These are phyloP conservation scores for Chrysanthemum makinoi DNA, from an alignment of 129 eudicot species.

Conservation along the genomic window DNA sequence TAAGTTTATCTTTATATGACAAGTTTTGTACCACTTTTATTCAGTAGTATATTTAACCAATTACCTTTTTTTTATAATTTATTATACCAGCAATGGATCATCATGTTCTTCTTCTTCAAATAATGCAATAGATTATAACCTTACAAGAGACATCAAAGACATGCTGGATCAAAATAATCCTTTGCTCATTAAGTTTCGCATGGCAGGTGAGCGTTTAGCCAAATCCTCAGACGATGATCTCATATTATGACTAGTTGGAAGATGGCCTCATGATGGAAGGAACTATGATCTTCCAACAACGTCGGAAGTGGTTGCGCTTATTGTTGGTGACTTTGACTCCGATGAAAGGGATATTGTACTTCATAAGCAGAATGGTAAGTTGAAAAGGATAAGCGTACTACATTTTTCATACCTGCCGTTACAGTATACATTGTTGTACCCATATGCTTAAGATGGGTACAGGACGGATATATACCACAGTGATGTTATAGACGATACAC, in stretches of 20 bases:
- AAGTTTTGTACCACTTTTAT: not conserved
- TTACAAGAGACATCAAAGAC: not conserved
- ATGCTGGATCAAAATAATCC: not conserved
- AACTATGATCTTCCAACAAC: not conserved
- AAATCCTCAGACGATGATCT: not conserved
- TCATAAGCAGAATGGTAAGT: not conserved
- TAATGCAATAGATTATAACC: not conserved
- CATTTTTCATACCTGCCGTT: not conserved
- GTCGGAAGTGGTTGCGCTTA: not conserved
- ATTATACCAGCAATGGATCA: not conserved
- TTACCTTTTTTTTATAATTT: not conserved
- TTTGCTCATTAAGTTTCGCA: not conserved
- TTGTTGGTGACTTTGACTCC: not conserved
- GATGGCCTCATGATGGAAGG: not conserved
- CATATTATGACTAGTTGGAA: not conserved
- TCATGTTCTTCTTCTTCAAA: not conserved
- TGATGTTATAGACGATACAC: not conserved
- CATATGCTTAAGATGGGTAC: too few relatives aligned
- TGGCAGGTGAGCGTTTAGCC: not conserved
- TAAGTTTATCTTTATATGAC: not conserved
- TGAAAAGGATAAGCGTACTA: not conserved
- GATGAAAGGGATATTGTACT: too few relatives aligned
- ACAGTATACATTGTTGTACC: too few relatives aligned
- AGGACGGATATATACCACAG: too few relatives aligned
- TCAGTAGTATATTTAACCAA: not conserved